Conservation (phyloP, 371 early-diverging fungal genomes). For the Mucor lusitanicus region DNA sequence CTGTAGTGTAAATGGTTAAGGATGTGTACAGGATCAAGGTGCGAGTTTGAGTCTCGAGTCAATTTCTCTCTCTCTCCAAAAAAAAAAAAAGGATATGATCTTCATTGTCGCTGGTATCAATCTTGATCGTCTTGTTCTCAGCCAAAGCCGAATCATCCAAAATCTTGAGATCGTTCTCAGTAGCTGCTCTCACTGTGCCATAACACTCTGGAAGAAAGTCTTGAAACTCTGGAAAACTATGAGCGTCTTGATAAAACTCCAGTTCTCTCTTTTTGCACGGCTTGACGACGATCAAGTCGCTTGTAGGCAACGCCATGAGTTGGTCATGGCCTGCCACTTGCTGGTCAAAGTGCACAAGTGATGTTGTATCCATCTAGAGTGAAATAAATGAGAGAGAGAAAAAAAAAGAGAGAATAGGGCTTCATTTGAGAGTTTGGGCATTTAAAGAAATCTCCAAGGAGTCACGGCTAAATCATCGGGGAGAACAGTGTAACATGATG, state of each 20-base stretch:
- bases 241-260: conserved; percentile 65
- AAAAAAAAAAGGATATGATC: conserved; percentile 53
- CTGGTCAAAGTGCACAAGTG: conserved; percentile 41
- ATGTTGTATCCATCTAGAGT: background rate
- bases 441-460: background rate
- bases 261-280: conserved; percentile 60
- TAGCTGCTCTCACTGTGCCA: conserved; percentile 57
- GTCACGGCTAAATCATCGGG: background rate
- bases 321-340: conserved; percentile 77
- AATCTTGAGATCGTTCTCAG: conserved; percentile 32
- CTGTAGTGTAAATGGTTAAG: conserved; percentile 31
- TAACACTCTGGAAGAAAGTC: conserved; percentile 71
- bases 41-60: background rate
- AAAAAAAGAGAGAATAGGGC: background rate
- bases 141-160: conserved; percentile 18
- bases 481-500: background rate
- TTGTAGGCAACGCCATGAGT: conserved; percentile 47
- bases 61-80: no score
- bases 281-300: conserved; percentile 66
- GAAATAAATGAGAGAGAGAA: background rate
- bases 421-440: background rate
- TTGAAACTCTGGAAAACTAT: conserved; percentile 54
- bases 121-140: conserved; percentile 3
- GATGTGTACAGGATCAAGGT: background rate
- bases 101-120: conserved; percentile 1